Conservation (phyloP, 2,329 filamentous ascomycete species). For the Paraphaeosphaeria minitans region DNA sequence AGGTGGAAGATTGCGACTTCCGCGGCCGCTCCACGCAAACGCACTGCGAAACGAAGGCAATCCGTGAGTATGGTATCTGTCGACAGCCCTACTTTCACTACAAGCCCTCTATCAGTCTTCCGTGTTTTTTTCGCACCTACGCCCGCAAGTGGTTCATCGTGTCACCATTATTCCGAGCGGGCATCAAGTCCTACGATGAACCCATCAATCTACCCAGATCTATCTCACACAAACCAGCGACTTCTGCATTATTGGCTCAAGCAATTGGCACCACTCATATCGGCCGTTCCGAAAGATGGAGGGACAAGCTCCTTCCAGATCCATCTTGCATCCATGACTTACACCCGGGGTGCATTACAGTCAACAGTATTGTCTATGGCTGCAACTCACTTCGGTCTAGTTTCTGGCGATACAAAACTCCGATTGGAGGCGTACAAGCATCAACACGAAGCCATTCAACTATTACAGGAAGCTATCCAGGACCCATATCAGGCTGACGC, state of each 20-base stretch:
- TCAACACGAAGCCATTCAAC: conserved; percentile 34
- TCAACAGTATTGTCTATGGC: conserved; percentile 42
- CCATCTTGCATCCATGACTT: conserved; percentile 36
- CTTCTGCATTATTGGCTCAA: conserved; percentile 38
- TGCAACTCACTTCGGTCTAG: conserved; percentile 34
- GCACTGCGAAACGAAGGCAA: conserved; percentile 24
- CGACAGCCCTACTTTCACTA: not conserved
- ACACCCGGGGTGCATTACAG: conserved; percentile 29
- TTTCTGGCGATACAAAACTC: conserved; percentile 25
- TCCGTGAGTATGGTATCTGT: conserved; percentile 6
- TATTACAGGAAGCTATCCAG: conserved; percentile 32
- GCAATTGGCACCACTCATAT: conserved; percentile 32
- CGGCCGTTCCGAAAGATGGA: conserved; percentile 28
- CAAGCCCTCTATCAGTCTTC: conserved; percentile 22
- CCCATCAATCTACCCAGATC: conserved; percentile 14
- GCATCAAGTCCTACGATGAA: not conserved
- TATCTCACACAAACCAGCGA: conserved; percentile 27
- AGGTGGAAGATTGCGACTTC: conserved; percentile 31
- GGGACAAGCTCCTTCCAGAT: conserved; percentile 31
- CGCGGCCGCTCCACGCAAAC: conserved; percentile 18
- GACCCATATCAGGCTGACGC: conserved; percentile 23
- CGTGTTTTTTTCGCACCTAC: conserved; percentile 23
- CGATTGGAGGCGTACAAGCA: conserved; percentile 33
- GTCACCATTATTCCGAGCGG: not conserved
- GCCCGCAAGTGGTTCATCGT: conserved; percentile 5